Evolutionary conservation across 768 basidiomycete species (phyloP).

Genomic region (Agaricus bisporus): DNA sequence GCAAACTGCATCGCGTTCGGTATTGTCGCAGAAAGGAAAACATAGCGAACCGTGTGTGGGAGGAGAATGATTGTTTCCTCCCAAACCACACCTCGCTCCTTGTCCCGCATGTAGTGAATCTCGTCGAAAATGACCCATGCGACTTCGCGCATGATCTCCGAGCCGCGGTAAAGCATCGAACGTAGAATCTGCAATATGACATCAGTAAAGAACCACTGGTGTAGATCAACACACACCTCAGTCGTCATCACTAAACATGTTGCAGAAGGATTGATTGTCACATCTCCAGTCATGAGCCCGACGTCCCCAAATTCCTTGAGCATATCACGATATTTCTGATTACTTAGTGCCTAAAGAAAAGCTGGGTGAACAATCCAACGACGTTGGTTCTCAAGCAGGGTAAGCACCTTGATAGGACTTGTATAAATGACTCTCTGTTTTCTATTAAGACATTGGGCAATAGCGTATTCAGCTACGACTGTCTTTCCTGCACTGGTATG

Average conservation of each 20-base stretch:
- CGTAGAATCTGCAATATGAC: constrained; percentile 71
- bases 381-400: constrained; percentile 14
- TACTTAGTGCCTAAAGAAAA: constrained; percentile 78
- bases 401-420: constrained; percentile 94
- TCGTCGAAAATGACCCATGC: constrained; percentile 99
- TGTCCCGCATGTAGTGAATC: constrained; percentile 99
- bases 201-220: background rate
- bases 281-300: constrained; percentile 98
- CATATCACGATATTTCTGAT: constrained; percentile 99
- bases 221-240: constrained; percentile 52
- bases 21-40: constrained; percentile 98
- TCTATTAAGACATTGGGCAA: constrained; percentile 90
- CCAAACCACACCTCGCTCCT: constrained; percentile 99
- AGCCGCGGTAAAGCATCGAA: constrained; percentile 97
- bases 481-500: constrained; percentile 99
- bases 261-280: constrained; percentile 96
- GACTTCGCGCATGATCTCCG: constrained; percentile 99
- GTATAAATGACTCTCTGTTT: constrained; percentile 98
- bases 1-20: constrained; percentile 99
- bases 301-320: constrained; percentile 96
- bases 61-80: constrained; percentile 98
- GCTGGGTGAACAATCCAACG: constrained; percentile 16
- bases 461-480: constrained; percentile 98
- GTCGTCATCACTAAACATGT: constrained; percentile 99
- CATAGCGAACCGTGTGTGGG: constrained; percentile 93